Evolutionary conservation across 305 asterid species (phyloP).

Genomic region (Petunia hybrid): DNA sequence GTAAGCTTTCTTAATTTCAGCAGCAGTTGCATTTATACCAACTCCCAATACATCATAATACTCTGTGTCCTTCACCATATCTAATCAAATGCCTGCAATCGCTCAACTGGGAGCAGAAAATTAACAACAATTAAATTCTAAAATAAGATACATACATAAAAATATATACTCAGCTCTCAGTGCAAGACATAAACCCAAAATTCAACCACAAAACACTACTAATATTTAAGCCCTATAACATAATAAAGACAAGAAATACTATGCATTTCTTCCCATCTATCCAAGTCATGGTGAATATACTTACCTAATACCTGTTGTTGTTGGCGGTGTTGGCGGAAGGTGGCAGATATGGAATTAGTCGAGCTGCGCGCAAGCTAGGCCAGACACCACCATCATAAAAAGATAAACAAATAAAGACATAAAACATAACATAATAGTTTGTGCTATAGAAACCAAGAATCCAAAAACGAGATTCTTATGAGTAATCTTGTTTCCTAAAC

Average conservation of each 20-base stretch:
- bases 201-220: background rate
- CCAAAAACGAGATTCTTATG: background rate
- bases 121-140: background rate
- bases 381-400: too few species aligned
- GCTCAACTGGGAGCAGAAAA: conserved; percentile 21
- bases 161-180: background rate
- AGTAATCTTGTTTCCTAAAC: background rate
- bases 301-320: too few species aligned
- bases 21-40: conserved; percentile 57
- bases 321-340: too few species aligned
- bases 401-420: background rate
- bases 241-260: background rate
- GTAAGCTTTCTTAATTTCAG: conserved; percentile 84
- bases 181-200: background rate
- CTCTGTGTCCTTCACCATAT: conserved; percentile 70
- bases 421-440: background rate
- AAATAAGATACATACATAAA: background rate
- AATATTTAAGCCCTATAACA: background rate
- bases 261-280: too few species aligned
- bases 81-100: conserved; percentile 40
- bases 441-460: background rate
- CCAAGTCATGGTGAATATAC: too few species aligned
- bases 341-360: too few species aligned
- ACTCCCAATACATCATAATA: conserved; percentile 81
- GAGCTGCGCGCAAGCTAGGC: too few species aligned